Evolutionary conservation across 805 yeast species (phyloP).

Genomic region (Diddensiella caesifluorescens): DNA sequence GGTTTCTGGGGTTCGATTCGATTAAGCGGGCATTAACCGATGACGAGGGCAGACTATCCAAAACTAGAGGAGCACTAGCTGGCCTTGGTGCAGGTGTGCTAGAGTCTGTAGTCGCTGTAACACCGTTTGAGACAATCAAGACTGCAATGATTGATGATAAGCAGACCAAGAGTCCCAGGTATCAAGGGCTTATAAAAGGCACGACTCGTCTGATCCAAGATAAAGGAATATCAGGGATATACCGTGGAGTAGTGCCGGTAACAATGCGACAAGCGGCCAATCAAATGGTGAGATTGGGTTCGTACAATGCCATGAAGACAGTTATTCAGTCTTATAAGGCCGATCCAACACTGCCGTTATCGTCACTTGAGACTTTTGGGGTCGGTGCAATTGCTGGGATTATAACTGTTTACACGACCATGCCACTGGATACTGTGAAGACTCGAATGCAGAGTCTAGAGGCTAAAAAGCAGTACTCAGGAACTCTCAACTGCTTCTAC

Average conservation of each 20-base stretch:
- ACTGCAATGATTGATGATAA: slow-evolving; percentile 94
- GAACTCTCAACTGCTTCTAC: slow-evolving; percentile 77
- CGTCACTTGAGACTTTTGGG: slow-evolving; percentile 72
- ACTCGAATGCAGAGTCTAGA: slow-evolving; percentile 95
- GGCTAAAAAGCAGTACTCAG: slow-evolving; percentile 60
- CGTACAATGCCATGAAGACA: slow-evolving; percentile 82
- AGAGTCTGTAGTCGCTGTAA: slow-evolving; percentile 88
- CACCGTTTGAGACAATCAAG: slow-evolving; percentile 95
- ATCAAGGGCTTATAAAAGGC: slow-evolving; percentile 58
- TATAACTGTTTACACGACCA: slow-evolving; percentile 84
- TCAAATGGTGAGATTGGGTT: slow-evolving; percentile 89
- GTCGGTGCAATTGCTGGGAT: slow-evolving; percentile 90
- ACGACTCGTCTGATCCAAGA: slow-evolving; percentile 62
- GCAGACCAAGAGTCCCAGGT: slow-evolving; percentile 68
- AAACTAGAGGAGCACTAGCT: slow-evolving; percentile 87
- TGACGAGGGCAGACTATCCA: slow-evolving; percentile 79
- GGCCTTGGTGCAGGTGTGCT: slow-evolving; percentile 97
- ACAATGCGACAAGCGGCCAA: slow-evolving; percentile 94
- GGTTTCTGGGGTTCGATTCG: slow-evolving; percentile 88
- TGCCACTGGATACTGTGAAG: slow-evolving; percentile 95
- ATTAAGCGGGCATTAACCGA: slow-evolving; percentile 75
- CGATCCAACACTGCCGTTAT: slow-evolving; percentile 66
- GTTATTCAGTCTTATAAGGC: slow-evolving; percentile 66
- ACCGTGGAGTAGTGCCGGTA: slow-evolving; percentile 87
- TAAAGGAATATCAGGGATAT: slow-evolving; percentile 76